Base-by-base conservation (phyloP, 352 stramenopile species). In the Phytophthora citrophthora region DNA sequence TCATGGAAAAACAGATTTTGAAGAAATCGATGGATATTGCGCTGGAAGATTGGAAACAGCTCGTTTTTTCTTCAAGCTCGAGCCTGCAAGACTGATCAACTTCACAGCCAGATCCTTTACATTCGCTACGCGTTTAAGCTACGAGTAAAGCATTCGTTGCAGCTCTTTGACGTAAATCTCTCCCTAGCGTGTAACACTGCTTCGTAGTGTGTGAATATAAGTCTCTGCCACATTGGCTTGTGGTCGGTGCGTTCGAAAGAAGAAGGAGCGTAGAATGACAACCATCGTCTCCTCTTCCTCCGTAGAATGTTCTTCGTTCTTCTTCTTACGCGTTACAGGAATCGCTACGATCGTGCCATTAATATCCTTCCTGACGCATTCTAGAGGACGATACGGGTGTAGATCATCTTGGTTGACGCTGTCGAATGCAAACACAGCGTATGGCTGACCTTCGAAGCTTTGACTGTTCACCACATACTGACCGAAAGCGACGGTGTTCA, bases 1-100 rank as follows among this genome's bases (percentile, higher is more conserved):
- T 87, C 44, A 63, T 83, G 49, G 82, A 91, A 61, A 91, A 91
- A 47, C 53, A 79, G 38, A 87, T 89, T 51, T 51, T 91, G 12
- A 68, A 81, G 23, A 52, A 88, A 57, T 76, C 79, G 11, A 72
- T 87, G 54, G 53, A 76, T 12, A 60, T 87, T 12, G 77, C 68
- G 13, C 43, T 76, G 48, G 56, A 76, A 18, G 63, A 83, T 29
- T 91, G 82, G 82, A 68, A 61, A 27, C 62, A 61, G 0, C 67
- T 91, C 38, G 50, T 88, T n/a, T 52, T 76, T 18, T 79, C 65
- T n/a, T 38, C 74, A 1, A 67, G 89, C 38, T 64, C 75, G 32
- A 82, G 79, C 18, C 31, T 87, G n/a, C 49, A 86, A 38, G 62
- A 77, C 23, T 69, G n/a, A 48, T 48, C 13, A 27, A 34, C n/a